Conservation (phyloP, 163 green algal genomes). For the Chlamydomonas reinhardtii region DNA sequence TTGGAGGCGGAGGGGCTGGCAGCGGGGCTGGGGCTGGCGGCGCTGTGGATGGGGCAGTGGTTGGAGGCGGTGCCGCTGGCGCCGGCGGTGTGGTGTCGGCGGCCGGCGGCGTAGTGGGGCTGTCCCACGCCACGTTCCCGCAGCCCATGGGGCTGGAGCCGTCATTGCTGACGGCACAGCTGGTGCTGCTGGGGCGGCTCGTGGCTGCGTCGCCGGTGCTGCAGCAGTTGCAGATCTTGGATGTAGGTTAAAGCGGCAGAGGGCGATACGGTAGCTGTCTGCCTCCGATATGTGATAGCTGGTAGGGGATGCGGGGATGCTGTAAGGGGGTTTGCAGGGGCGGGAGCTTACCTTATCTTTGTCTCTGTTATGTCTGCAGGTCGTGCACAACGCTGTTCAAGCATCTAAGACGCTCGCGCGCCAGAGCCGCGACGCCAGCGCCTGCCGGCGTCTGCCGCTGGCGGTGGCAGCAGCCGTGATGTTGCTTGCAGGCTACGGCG, state of each 20-base stretch:
- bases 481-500: constrained; percentile 62
- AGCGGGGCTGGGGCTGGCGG: background rate
- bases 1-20: background rate
- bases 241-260: constrained; percentile 52
- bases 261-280: too few relatives aligned
- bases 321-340: too few relatives aligned
- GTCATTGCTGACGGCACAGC: constrained; percentile 77
- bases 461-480: constrained; percentile 58
- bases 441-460: constrained; percentile 22
- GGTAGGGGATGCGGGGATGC: too few relatives aligned
- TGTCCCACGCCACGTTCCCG: constrained; percentile 62
- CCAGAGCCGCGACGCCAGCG: background rate
- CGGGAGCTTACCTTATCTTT: too few relatives aligned
- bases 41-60: background rate
- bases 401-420: constrained; percentile 9
- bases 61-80: background rate
- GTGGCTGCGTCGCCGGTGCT: constrained; percentile 53
- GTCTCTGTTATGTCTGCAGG: constrained; percentile 4
- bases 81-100: background rate
- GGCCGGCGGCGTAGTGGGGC: background rate
- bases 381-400: constrained; percentile 35
- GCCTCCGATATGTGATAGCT: too few relatives aligned
- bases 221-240: constrained; percentile 76
- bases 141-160: constrained; percentile 71
- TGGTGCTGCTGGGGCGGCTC: constrained; percentile 73